Evolutionary conservation across 139 green algal genomes (phyloP).

Genomic region (Picocystis salinarum): DNA sequence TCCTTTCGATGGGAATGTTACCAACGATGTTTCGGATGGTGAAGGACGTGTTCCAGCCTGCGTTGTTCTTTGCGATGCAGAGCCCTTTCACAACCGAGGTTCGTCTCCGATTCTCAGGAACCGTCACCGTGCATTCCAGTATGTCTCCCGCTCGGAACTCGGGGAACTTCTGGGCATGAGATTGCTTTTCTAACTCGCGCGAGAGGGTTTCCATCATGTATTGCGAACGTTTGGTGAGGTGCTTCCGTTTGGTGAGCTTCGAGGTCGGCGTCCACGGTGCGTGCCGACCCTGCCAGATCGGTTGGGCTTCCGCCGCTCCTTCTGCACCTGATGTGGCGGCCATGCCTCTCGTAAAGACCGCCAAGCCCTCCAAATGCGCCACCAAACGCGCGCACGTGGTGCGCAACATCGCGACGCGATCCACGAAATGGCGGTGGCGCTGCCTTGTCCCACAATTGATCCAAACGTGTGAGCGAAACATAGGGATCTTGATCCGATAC

Average conservation of each 20-base stretch:
- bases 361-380: too few species aligned
- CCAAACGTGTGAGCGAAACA: too few species aligned
- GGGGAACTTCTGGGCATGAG: background rate
- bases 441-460: too few species aligned
- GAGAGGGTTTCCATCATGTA: background rate
- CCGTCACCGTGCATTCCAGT: conserved; percentile 1
- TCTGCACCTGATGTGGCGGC: too few species aligned
- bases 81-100: conserved; percentile 21
- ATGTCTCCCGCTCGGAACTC: conserved; percentile 1
- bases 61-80: conserved; percentile 26
- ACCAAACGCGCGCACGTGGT: too few species aligned
- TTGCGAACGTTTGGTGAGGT: conserved; percentile 23
- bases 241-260: conserved; percentile 30
- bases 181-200: background rate
- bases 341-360: too few species aligned
- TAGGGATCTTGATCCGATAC: too few species aligned
- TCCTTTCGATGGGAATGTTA: conserved; percentile 20
- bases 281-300: too few species aligned
- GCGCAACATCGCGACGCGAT: too few species aligned
- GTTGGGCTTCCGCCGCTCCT: too few species aligned
- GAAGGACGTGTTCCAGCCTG: conserved; percentile 22
- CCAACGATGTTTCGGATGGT: conserved; percentile 30
- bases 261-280: conserved; percentile 34
- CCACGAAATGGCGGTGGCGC: too few species aligned
- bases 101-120: conserved; percentile 34